Evolutionary conservation across 179 eudicot genomes (phyloP).

Genomic region (Silene noctiflora): DNA sequence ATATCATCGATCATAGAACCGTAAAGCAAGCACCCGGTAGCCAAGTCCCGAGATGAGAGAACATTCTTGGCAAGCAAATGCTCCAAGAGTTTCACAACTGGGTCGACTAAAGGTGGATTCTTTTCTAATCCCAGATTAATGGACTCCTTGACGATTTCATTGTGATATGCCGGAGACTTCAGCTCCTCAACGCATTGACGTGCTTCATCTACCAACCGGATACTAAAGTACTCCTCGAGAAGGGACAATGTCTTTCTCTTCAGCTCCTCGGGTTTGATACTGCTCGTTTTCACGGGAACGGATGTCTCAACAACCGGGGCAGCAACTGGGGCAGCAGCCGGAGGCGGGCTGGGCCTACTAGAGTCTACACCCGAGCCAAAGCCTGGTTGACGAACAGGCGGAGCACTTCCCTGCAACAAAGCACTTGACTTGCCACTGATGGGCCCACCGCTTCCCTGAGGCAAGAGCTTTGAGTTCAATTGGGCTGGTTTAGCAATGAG

Average conservation of each 20-base stretch:
- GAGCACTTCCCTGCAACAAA: constrained; percentile 69
- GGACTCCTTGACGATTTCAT: constrained; percentile 73
- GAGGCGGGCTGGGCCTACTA: constrained; percentile 24
- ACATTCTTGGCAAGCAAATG: constrained; percentile 59
- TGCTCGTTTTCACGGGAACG: constrained; percentile 26
- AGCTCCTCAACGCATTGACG: constrained; percentile 75
- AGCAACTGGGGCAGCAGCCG: constrained; percentile 12
- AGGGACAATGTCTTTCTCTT: constrained; percentile 64
- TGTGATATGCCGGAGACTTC: constrained; percentile 61
- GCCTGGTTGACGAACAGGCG: constrained; percentile 44
- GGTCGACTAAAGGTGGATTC: constrained; percentile 70
- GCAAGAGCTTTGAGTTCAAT: constrained; percentile 56
- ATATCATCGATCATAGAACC: constrained; percentile 69
- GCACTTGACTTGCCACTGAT: constrained; percentile 71
- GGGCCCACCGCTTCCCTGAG: constrained; percentile 70
- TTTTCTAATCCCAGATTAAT: constrained; percentile 73
- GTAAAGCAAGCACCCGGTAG: constrained; percentile 60
- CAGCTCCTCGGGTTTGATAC: constrained; percentile 45
- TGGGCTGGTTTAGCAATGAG: constrained; percentile 45
- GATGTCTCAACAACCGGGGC: constrained; percentile 32
- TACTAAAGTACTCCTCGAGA: constrained; percentile 75
- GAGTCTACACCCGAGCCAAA: constrained; percentile 37
- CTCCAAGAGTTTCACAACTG: constrained; percentile 62
- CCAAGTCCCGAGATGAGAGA: constrained; percentile 48
- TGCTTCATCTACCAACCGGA: constrained; percentile 74